Conservation (phyloP, 345 rosid genomes). For the Orychophragmus violaceus region DNA sequence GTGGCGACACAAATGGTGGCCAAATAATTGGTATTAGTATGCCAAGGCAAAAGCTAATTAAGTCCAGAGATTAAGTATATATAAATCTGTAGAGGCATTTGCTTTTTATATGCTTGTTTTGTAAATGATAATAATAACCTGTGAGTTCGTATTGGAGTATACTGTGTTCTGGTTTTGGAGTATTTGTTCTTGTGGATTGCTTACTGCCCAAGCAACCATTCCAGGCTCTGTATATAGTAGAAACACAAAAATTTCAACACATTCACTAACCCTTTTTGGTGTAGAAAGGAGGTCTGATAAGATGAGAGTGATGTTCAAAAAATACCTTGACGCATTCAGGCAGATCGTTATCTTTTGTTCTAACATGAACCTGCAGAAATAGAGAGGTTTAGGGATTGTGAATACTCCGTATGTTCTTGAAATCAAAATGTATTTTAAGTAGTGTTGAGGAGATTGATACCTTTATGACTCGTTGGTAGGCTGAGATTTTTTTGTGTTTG, state of each 20-base stretch:
- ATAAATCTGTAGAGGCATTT: constrained; percentile 7
- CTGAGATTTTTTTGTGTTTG: constrained; percentile 35
- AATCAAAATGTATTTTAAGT: background rate
- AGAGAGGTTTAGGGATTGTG: background rate
- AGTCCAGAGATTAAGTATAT: constrained; percentile 5
- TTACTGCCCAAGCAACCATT: constrained; percentile 47
- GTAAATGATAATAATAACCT: constrained; percentile 16
- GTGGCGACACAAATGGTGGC: constrained; percentile 4
- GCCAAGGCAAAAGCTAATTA: background rate
- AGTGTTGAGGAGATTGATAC: constrained; percentile 23
- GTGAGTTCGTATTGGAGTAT: constrained; percentile 19
- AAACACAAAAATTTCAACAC: background rate
- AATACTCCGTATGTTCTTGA: background rate
- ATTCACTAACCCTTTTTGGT: background rate
- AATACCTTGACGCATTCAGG: constrained; percentile 74
- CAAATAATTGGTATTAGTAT: constrained; percentile 2
- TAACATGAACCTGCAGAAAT: constrained; percentile 56
- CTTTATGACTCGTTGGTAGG: constrained; percentile 57
- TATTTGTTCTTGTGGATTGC: background rate
- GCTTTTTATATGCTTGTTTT: background rate
- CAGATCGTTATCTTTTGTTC: constrained; percentile 63
- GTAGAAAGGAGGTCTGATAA: background rate
- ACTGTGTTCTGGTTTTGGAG: constrained; percentile 6
- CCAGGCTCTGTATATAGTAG: constrained; percentile 53
- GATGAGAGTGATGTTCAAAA: background rate